A percentile compares a stretch with the other conserved stretches of the same genome.
Evolutionary conservation across 108 stramenopile genomes (phyloP).

Genomic region (Phaeodactylum tricornutum): DNA sequence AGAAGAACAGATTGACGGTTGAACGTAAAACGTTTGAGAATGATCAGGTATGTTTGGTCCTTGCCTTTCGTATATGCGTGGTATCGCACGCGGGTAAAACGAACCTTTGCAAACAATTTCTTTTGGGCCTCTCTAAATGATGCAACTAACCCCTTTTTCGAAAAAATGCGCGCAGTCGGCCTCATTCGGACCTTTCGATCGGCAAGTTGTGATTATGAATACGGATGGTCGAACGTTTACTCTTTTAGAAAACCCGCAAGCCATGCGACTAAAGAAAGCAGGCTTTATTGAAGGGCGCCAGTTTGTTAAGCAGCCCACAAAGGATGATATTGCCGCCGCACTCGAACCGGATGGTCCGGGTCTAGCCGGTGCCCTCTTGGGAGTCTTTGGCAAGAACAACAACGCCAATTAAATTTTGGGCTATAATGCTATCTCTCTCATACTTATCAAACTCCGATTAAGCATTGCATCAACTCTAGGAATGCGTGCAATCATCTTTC

Average conservation of each 20-base stretch:
- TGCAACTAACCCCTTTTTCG: too few relatives aligned
- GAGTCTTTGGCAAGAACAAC: too few relatives aligned
- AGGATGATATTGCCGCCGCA: constrained; percentile 57
- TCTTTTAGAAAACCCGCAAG: constrained; percentile 63
- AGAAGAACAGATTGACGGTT: constrained; percentile 63
- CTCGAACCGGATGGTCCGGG: constrained; percentile 24
- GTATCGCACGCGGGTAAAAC: too few relatives aligned
- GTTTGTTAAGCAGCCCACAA: constrained; percentile 66
- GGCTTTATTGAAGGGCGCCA: constrained; percentile 67
- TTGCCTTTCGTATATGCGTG: too few relatives aligned
- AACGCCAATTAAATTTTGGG: too few relatives aligned
- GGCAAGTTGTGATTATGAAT: constrained; percentile 70
- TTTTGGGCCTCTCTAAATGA: too few relatives aligned
- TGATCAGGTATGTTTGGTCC: constrained; percentile 59
- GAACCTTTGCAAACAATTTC: neutral
- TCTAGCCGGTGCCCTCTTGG: constrained; percentile 27
- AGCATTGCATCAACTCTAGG: too few relatives aligned
- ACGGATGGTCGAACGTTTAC: constrained; percentile 67
- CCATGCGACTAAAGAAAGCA: constrained; percentile 72
- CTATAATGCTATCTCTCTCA: too few relatives aligned
- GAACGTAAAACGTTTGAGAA: constrained; percentile 58
- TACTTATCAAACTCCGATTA: too few relatives aligned
- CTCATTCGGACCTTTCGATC: constrained; percentile 65
- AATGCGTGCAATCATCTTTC: too few relatives aligned
- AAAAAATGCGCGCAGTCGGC: constrained; percentile 29